Base-by-base conservation (phyloP, 1,139 yeast genomes). In the Debaryomyces subglobosus region DNA sequence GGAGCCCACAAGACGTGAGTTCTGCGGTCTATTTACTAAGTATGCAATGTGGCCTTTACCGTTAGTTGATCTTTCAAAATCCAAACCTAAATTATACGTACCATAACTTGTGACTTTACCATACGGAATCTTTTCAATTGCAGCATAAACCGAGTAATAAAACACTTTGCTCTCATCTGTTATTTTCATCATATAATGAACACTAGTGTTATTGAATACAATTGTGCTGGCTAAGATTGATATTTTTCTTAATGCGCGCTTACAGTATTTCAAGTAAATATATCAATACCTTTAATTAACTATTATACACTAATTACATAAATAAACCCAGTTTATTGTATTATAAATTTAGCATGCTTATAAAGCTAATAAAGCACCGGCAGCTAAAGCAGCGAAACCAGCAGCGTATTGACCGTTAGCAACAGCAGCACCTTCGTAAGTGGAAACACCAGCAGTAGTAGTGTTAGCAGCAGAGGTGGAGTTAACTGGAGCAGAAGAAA, bases 1-100 rank as follows among this genome's bases (percentile, higher is more conserved):
- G 30, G 78, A 77, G 0, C 96, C 96, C 1, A 87, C 95, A 54
- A 83, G 91, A 5, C 96, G 70, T 1, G 95, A 76, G 56, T 86
- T 84, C 42, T 73, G 77, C 0, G 96, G 95, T 41, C 77, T 71
- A 23, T 78, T 80, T 1, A 86, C 71, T 13, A 86, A 64, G 50
- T 74, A 77, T 0, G 95, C 95, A 7, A 88, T 80, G 59, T 86
- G 91, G 4, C 89, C 83, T 71, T 25, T 15, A 39, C 34, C 32
- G 59, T 52, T 50, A 54, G 57, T 54, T 38, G 30, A 50, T 44
- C 37, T 24, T 23, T 25, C 15, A 16, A 23, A 7, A 16, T 13
- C 8, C 6, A 21, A 21, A 21, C 8, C 4, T 32, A 10, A 8
- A 9, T 15, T 37, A 15, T 20, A 62, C 74, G 21, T 61, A 69